These are phyloP conservation scores for Aureobasidium sp. DNA, from an alignment of 2,329 filamentous ascomycete genomes.

Conservation along the genomic window DNA sequence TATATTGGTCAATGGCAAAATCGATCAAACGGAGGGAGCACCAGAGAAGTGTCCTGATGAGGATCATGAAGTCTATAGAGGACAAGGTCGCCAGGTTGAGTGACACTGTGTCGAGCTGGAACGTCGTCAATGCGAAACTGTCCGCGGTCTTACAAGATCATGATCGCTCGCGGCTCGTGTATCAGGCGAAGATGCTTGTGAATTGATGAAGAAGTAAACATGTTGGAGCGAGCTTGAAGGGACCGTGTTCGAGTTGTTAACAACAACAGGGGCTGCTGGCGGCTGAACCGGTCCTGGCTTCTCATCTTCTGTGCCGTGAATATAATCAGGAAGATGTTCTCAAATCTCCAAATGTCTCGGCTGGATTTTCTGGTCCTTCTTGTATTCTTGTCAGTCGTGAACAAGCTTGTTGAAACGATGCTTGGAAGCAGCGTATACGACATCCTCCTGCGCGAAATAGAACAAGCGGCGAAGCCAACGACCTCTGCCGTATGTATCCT, in stretches of 20 bases:
- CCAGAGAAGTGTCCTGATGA: no score
- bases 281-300: background rate
- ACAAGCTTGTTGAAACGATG: background rate
- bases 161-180: no score
- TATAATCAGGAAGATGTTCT: background rate
- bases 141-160: no score
- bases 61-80: no score
- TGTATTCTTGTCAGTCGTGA: background rate
- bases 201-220: background rate
- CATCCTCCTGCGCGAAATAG: background rate
- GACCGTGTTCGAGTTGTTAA: no score
- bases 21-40: no score
- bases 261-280: background rate
- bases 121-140: no score
- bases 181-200: background rate
- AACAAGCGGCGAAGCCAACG: conserved; percentile 13
- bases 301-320: background rate
- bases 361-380: background rate
- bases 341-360: background rate
- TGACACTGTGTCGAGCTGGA: no score
- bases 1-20: no score
- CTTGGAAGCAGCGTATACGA: background rate
- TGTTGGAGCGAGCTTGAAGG: background rate
- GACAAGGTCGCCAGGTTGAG: no score
- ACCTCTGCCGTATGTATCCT: conserved; percentile 9